Percentiles rank a stretch among this genome's conserved stretches.
phyloP scores from a whole-genome alignment of 2,329 filamentous ascomycete species.

The Elsinoe necatrix region DNA sequence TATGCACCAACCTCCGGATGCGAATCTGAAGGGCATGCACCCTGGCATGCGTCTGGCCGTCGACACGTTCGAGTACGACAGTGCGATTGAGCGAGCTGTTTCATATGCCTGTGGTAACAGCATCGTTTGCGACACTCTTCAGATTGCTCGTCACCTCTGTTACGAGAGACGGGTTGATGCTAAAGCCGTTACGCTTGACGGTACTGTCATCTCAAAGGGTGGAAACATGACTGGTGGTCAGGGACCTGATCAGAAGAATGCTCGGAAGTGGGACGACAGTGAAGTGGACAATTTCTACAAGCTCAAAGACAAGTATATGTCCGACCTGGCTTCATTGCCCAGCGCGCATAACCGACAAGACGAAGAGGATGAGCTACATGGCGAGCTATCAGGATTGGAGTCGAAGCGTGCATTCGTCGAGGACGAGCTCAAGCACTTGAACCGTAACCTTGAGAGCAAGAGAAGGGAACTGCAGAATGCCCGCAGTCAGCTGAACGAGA shows the following conservation, averaged over 20 bases:
- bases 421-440: conserved; percentile 67
- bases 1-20: conserved; percentile 84
- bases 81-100: conserved; percentile 80
- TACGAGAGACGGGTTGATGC: conserved; percentile 78
- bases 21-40: conserved; percentile 79
- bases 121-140: conserved; percentile 82
- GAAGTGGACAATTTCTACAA: conserved; percentile 80
- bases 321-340: conserved; percentile 71
- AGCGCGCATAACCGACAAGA: conserved; percentile 65
- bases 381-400: conserved; percentile 70
- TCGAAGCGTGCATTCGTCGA: conserved; percentile 63
- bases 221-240: conserved; percentile 95
- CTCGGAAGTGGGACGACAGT: conserved; percentile 73
- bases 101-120: conserved; percentile 91
- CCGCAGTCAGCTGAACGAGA: conserved; percentile 63
- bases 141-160: conserved; percentile 80
- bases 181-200: conserved; percentile 89
- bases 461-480: conserved; percentile 69
- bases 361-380: conserved; percentile 73
- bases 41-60: conserved; percentile 81
- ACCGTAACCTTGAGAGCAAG: conserved; percentile 78
- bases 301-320: conserved; percentile 64
- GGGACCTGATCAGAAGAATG: conserved; percentile 63
- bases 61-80: conserved; percentile 91
- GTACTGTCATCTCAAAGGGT: conserved; percentile 93